phyloP scores from a whole-genome alignment of 176 grass and related monocot genomes.

The Aegilops umbellulata region DNA sequence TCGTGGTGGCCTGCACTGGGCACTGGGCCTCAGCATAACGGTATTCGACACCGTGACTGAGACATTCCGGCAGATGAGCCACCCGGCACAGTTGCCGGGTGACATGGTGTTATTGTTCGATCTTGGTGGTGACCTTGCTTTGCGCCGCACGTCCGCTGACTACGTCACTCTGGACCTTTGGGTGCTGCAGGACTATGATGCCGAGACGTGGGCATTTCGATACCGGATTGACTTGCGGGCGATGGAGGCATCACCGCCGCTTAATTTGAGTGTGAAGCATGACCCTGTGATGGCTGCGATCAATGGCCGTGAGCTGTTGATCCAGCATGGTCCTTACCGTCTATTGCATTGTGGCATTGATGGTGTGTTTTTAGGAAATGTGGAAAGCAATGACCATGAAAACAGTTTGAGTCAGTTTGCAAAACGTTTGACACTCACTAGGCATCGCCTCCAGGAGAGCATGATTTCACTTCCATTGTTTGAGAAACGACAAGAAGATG shows the following conservation, averaged over 20 bases:
- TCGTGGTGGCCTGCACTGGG: no score
- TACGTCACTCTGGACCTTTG: fast-evolving
- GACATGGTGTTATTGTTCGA: no score
- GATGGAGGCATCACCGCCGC: neutral
- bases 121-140: no score
- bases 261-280: neutral
- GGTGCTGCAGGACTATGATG: no score
- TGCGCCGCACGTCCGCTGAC: no score
- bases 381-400: neutral
- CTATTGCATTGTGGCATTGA: neutral
- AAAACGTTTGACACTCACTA: neutral
- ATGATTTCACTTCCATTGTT: neutral
- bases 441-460: slow-evolving; percentile 1
- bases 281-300: neutral
- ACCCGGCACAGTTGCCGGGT: no score
- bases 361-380: neutral
- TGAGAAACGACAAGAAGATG: neutral
- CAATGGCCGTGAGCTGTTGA: neutral
- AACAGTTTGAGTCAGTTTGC: neutral
- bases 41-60: no score
- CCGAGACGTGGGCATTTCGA: no score
- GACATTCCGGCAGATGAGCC: no score
- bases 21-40: no score
- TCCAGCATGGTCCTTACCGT: neutral
- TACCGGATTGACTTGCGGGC: no score